phyloP scores from a whole-genome alignment of 768 basidiomycete species.

The Rubroboletus satanas region DNA sequence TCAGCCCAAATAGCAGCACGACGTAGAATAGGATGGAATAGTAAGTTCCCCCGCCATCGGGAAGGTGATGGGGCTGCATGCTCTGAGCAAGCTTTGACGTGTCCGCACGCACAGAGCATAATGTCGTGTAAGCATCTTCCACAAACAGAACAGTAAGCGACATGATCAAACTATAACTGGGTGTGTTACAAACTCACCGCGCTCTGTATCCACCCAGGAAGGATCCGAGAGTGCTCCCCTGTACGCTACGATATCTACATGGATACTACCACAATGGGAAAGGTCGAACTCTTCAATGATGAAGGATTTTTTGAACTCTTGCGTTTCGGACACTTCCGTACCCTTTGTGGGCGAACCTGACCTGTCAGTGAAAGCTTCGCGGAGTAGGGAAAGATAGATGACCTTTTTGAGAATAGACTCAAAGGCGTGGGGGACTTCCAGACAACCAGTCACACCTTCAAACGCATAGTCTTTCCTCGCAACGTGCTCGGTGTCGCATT shows the following conservation, averaged over 20 bases:
- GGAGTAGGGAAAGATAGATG: neutral
- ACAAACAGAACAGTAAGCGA: neutral
- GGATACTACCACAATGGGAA: constrained; percentile 10
- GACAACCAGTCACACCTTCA: constrained; percentile 6
- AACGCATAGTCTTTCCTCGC: constrained; percentile 2
- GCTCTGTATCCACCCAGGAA: constrained; percentile 6
- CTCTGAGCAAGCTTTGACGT: constrained; percentile 8
- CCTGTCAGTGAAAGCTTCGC: neutral
- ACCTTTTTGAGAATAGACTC: constrained; percentile 12
- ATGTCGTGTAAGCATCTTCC: constrained; percentile 7
- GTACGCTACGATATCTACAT: constrained; percentile 15
- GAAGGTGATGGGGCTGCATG: constrained; percentile 12
- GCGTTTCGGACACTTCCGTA: constrained; percentile 10
- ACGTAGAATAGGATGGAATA: constrained; percentile 26
- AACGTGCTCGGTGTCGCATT: constrained; percentile 7
- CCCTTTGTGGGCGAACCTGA: neutral
- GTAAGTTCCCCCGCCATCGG: constrained; percentile 7
- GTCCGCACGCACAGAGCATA: constrained; percentile 10
- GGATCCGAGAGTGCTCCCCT: constrained; percentile 5
- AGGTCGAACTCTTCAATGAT: constrained; percentile 14
- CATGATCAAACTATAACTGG: neutral
- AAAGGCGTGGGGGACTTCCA: constrained; percentile 9
- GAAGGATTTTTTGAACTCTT: constrained; percentile 16
- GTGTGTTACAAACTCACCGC: constrained; percentile 1
- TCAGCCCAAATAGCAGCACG: constrained; percentile 49